Percentiles rank a stretch among this genome's conserved stretches.
Conservation (phyloP, 2,329 filamentous ascomycete species). For the Exophiala aquamarina region DNA sequence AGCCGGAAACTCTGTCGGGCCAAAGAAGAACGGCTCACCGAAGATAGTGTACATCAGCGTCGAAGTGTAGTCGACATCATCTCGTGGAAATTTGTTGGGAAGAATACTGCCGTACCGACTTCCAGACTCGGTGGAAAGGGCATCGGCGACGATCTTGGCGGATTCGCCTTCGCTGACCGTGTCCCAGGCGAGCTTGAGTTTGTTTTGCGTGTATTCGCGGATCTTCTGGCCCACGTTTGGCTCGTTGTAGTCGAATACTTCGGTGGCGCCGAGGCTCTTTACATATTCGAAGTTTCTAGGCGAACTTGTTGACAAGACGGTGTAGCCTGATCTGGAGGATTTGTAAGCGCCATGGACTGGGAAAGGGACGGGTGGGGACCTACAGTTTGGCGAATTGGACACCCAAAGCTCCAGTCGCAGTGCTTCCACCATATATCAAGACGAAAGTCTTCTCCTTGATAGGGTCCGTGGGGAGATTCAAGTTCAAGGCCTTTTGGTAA, state of each 20-base stretch:
- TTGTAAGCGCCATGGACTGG: conserved; percentile 22
- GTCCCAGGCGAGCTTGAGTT: conserved; percentile 39
- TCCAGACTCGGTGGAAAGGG: conserved; percentile 34
- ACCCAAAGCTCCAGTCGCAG: conserved; percentile 43
- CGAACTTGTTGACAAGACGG: conserved; percentile 42
- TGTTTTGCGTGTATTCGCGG: conserved; percentile 36
- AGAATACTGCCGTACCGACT: conserved; percentile 34
- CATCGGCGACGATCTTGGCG: conserved; percentile 35
- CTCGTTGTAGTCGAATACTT: conserved; percentile 49
- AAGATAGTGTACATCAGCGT: conserved; percentile 37
- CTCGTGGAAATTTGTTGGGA: conserved; percentile 28
- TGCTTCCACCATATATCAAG: conserved; percentile 46
- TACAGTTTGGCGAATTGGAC: conserved; percentile 42
- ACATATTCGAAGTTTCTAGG: conserved; percentile 46
- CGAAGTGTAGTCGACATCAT: conserved; percentile 34
- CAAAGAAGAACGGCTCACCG: conserved; percentile 33
- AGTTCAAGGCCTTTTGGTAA: conserved; percentile 24
- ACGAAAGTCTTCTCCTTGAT: conserved; percentile 32
- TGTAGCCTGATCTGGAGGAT: conserved; percentile 35
- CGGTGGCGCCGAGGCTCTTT: conserved; percentile 45
- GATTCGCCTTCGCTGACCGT: conserved; percentile 33
- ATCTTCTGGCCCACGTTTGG: conserved; percentile 33
- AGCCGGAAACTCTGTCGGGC: conserved; percentile 11
- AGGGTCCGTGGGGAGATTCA: conserved; percentile 26
- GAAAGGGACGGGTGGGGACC: conserved; percentile 2